These are phyloP conservation scores for Haplosporangium gracile DNA, from an alignment of 192 early-diverging fungal species.

Conservation along the genomic window DNA sequence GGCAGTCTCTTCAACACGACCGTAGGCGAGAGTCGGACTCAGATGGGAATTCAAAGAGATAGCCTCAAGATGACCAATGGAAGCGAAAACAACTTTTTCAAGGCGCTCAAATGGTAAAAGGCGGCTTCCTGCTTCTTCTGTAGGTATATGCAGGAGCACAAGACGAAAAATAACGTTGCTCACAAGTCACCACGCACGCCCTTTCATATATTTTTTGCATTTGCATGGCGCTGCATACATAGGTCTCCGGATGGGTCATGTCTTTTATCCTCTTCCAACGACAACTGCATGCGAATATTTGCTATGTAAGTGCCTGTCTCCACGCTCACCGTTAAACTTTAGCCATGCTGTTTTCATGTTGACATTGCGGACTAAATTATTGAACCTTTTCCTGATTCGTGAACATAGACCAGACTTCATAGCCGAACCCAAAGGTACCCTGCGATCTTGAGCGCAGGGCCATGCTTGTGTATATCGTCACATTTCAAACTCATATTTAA, in stretches of 20 bases:
- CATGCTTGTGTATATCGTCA: background rate
- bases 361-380: background rate
- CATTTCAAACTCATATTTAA: background rate
- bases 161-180: background rate
- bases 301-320: constrained; percentile 53
- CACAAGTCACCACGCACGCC: background rate
- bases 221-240: constrained; percentile 29
- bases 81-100: constrained; percentile 70
- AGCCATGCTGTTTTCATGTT: background rate
- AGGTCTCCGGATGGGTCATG: constrained; percentile 81
- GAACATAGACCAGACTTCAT: constrained; percentile 25
- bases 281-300: constrained; percentile 71
- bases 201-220: background rate
- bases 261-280: constrained; percentile 72
- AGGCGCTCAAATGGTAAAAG: constrained; percentile 70
- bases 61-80: constrained; percentile 49
- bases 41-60: constrained; percentile 31
- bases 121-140: background rate
- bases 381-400: background rate
- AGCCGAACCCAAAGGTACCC: constrained; percentile 30
- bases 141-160: background rate
- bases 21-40: constrained; percentile 37
- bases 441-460: background rate
- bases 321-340: background rate
- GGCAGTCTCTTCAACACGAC: constrained; percentile 30